Base-by-base conservation (phyloP, 805 yeast genomes). In the Sungouiella thailandica region DNA sequence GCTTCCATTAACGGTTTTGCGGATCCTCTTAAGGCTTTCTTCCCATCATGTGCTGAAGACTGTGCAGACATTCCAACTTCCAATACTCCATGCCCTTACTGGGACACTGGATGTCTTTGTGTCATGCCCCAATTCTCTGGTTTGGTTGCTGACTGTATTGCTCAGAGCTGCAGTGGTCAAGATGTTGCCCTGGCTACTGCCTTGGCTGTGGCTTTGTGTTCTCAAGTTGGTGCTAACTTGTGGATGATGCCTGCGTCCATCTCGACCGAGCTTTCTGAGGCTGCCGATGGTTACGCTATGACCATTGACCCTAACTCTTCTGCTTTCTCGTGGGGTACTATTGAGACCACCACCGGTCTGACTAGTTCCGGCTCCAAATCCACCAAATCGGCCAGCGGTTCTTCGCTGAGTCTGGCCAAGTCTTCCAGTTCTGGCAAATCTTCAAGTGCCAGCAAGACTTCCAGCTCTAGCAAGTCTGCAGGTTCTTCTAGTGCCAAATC, bases 91-190 rank as follows among this genome's bases (percentile, higher is more conserved):
- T 70, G 76, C 43, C 76, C 76, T 29, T 67, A 69, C 49, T 69
- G 74, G 74, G 75, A 69, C 43, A 65, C 74, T 18, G 75, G 75
- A 7, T 69, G 75, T 40, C 57, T 69, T 31, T 69, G 74, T 47
- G 69, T 68, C 19, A 66, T 69, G 70, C 67, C 72, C 11, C 65
- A 60, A 40, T 68, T 69, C 68, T 56, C 63, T 23, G 70, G 70
- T 5, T 36, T 44, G 34, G 73, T 69, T 8, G 74, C 61, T 16
- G 56, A 57, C 24, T 69, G 75, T 47, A 46, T 68, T 35, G 72
- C 69, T 19, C 36, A 48, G 13, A 41, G 48, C 17, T 69, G 75
- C 46, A 18, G 40, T 4, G 72, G 66, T 13, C 22, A 39, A 1
- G 72, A 60, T 30, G 61, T 70, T 23, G 55, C 36, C 16, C 33